Conservation (phyloP, 257 asterid genomes). For the Plectranthus barbatus region DNA sequence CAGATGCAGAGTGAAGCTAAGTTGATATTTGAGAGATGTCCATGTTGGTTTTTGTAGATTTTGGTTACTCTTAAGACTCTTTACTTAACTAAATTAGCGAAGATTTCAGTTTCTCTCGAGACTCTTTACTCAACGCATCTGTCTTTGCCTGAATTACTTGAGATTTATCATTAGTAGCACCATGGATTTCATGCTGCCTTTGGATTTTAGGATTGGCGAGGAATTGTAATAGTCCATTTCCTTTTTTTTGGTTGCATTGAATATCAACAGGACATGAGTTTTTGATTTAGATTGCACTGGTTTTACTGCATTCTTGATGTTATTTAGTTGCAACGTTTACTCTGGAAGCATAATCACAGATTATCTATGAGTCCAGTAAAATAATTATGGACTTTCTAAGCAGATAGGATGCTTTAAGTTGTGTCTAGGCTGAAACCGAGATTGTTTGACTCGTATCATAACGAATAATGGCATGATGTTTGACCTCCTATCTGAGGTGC, state of each 20-base stretch:
- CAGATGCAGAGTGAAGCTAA: not conserved
- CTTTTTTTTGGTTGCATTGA: not conserved
- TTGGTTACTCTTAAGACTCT: not conserved
- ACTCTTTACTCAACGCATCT: not conserved
- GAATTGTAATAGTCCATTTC: not conserved
- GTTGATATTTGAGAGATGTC: not conserved
- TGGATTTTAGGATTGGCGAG: not conserved
- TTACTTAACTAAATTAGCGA: no score
- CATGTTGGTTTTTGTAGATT: not conserved
- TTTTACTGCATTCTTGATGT: not conserved
- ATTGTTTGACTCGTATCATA: not conserved
- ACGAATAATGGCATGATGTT: not conserved
- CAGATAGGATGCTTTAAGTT: not conserved
- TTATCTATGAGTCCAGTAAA: not conserved
- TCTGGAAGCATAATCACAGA: no score
- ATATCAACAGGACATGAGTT: not conserved
- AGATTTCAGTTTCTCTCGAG: not conserved
- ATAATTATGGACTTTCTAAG: not conserved
- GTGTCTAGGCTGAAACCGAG: not conserved
- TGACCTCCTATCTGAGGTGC: not conserved
- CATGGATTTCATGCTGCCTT: not conserved
- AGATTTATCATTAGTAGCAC: not conserved
- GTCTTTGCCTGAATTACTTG: not conserved
- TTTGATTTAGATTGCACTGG: not conserved
- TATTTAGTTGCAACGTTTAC: not conserved